phyloP scores from a whole-genome alignment of 202 grass and related monocot species.

The Brachypodium distachyon region DNA sequence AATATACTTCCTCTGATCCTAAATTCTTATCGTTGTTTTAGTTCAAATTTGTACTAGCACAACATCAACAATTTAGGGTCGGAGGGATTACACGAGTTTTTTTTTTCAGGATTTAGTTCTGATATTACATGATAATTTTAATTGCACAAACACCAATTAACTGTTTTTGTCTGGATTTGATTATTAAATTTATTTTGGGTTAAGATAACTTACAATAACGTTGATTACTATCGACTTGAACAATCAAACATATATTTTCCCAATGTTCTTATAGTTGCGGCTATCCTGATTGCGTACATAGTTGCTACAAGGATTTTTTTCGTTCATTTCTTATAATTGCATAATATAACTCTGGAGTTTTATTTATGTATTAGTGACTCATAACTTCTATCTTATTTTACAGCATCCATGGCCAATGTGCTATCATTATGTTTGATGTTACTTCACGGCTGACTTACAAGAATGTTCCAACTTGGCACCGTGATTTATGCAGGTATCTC shows the following conservation, averaged over 20 bases:
- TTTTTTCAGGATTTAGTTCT: background rate
- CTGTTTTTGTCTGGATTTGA: background rate
- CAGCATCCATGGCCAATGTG: constrained; percentile 83
- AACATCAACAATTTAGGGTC: too few relatives aligned
- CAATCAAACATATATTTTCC: background rate
- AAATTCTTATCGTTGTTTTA: too few relatives aligned
- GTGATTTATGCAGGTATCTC: constrained; percentile 73
- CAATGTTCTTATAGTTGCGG: background rate
- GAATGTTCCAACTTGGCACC: constrained; percentile 84
- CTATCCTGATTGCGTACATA: background rate
- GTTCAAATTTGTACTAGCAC: too few relatives aligned
- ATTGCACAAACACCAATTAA: background rate
- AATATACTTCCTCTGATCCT: too few relatives aligned
- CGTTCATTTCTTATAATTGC: background rate
- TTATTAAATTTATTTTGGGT: background rate
- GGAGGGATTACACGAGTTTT: too few relatives aligned
- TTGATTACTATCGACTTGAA: background rate
- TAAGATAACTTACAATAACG: background rate
- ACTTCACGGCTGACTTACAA: constrained; percentile 78
- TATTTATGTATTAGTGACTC: background rate
- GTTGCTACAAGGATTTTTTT: background rate
- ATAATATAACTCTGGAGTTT: background rate
- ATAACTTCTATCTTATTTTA: background rate
- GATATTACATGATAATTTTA: background rate
- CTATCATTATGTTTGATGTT: constrained; percentile 85